phyloP scores from a whole-genome alignment of 75 land plant genomes.

The Cryptomeria japonica region DNA sequence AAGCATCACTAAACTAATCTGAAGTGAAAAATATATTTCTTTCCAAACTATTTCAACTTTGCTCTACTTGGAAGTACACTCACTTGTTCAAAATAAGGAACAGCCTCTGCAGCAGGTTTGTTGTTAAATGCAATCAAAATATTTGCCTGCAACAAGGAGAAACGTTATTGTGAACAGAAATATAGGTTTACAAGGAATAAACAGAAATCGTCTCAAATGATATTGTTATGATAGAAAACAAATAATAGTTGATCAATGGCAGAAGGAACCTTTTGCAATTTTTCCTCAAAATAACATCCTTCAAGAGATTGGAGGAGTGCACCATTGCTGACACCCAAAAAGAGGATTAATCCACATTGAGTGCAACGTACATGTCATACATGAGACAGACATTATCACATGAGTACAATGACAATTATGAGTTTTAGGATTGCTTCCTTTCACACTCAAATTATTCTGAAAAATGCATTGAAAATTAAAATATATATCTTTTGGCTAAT shows the following conservation, averaged over 20 bases:
- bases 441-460: background rate
- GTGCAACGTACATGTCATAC: background rate
- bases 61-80: background rate
- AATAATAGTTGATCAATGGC: background rate
- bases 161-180: background rate
- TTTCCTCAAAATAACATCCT: slow-evolving; percentile 78
- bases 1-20: background rate
- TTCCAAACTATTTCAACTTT: background rate
- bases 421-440: background rate
- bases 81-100: slow-evolving; percentile 99
- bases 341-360: background rate
- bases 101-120: slow-evolving; percentile 92
- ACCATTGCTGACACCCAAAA: slow-evolving; percentile 67
- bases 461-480: background rate
- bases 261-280: slow-evolving; percentile 77
- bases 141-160: slow-evolving; percentile 74
- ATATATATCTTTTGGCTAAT: background rate
- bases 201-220: background rate
- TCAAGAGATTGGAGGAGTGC: slow-evolving; percentile 86
- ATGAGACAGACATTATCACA: background rate
- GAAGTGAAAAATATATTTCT: background rate
- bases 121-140: slow-evolving; percentile 91
- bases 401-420: background rate
- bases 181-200: background rate
- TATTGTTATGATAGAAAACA: background rate